These are phyloP conservation scores for Pharnaceum exiguum DNA, from an alignment of 148 eudicot genomes.

Conservation along the genomic window DNA sequence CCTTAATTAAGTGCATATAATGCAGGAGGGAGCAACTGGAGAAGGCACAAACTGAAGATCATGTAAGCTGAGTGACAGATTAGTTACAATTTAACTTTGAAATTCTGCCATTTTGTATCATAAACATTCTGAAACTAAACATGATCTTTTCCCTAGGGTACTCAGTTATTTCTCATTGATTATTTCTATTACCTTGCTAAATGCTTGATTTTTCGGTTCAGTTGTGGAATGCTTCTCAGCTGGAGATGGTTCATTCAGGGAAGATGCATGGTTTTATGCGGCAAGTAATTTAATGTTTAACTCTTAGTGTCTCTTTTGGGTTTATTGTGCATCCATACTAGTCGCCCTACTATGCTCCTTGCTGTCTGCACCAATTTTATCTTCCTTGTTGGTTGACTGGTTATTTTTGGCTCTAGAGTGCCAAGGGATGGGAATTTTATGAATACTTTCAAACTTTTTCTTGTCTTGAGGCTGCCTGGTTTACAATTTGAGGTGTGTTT, in stretches of 20 bases:
- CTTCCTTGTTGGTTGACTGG: no score
- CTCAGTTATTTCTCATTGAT: no score
- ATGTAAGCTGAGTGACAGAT: constrained; percentile 68
- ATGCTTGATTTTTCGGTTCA: constrained; percentile 32
- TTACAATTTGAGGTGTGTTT: no score
- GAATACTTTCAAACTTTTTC: no score
- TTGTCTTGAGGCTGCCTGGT: no score
- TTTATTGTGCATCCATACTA: neutral
- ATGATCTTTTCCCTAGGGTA: no score
- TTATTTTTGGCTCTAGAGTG: no score
- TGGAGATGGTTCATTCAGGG: constrained; percentile 88
- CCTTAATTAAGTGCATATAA: constrained; percentile 6
- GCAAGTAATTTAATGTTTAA: constrained; percentile 38
- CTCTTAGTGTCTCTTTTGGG: constrained; percentile 1
- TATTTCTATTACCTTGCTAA: neutral
- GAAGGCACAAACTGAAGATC: constrained; percentile 94
- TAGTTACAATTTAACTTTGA: neutral
- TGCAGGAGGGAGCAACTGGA: constrained; percentile 92
- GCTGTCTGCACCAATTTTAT: no score
- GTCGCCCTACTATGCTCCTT: no score
- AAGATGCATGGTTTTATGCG: constrained; percentile 99
- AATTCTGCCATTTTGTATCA: neutral
- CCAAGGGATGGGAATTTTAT: no score
- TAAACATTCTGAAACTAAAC: no score
- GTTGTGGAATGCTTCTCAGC: constrained; percentile 99